Conservation (phyloP, 2,329 filamentous ascomycete species). For the Arthrobotrys musiformis region DNA sequence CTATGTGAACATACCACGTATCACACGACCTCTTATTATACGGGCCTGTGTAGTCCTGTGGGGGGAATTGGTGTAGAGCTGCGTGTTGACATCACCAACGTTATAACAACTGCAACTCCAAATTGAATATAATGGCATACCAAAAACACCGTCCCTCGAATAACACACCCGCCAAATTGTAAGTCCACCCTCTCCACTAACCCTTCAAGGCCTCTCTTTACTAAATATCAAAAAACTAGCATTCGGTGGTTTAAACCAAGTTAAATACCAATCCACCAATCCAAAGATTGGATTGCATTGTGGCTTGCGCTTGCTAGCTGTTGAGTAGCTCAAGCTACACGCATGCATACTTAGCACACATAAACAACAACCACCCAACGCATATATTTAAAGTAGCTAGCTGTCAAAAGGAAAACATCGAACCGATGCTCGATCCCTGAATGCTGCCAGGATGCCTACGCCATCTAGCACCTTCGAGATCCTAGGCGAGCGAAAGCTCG, state of each 20-base stretch:
- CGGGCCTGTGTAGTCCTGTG: neutral
- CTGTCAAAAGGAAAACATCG: neutral
- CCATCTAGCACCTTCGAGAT: conserved; percentile 55
- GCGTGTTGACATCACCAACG: conserved; percentile 42
- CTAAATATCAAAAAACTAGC: neutral
- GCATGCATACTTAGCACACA: neutral
- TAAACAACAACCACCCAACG: conserved; percentile 30
- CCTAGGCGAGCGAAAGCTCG: conserved; percentile 57
- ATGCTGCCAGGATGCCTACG: conserved; percentile 21
- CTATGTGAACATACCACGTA: neutral
- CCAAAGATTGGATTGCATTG: no score
- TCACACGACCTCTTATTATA: neutral
- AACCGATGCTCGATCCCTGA: conserved; percentile 22
- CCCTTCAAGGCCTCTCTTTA: neutral
- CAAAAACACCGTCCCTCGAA: conserved; percentile 9
- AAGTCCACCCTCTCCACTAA: neutral
- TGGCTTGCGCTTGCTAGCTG: no score
- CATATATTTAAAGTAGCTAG: neutral
- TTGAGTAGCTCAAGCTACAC: no score
- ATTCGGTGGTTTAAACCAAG: neutral
- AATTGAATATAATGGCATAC: neutral
- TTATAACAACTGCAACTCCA: conserved; percentile 19
- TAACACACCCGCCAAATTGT: conserved; percentile 16
- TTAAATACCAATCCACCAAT: neutral
- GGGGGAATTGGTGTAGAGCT: neutral